Conservation (phyloP, 225 moss, liverwort and hornwort genomes). For the Anthoceros angustus region DNA sequence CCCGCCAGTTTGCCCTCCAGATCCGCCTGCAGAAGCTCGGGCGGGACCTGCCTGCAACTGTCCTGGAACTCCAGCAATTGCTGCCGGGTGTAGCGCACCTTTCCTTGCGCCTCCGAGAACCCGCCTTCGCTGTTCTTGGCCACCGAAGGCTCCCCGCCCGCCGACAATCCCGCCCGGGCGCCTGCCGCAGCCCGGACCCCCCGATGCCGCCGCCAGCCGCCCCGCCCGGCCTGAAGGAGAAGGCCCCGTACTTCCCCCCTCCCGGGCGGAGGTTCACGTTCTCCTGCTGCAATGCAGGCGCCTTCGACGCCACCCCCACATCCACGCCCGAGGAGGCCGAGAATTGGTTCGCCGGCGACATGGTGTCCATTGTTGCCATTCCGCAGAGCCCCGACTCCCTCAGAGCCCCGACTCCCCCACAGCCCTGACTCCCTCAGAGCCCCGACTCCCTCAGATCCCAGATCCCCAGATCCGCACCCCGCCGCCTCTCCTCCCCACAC, state of each 20-base stretch:
- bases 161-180: neutral
- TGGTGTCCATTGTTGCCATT: slow-evolving; percentile 2
- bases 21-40: neutral
- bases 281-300: neutral
- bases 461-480: too few species aligned
- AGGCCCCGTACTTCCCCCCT: neutral
- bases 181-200: neutral
- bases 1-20: neutral
- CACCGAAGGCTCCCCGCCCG: neutral
- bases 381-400: neutral
- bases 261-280: neutral
- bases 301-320: neutral
- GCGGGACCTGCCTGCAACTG: neutral
- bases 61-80: slow-evolving; percentile 2
- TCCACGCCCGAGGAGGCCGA: neutral
- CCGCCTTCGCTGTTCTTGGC: neutral
- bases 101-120: neutral
- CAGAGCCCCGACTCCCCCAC: neutral
- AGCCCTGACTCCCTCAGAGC: neutral
- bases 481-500: too few species aligned
- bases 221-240: slow-evolving; percentile 1
- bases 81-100: neutral
- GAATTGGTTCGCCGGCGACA: neutral
- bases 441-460: neutral
- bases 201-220: neutral